Base-by-base conservation (phyloP, 345 rosid species). In the Viola odorata region DNA sequence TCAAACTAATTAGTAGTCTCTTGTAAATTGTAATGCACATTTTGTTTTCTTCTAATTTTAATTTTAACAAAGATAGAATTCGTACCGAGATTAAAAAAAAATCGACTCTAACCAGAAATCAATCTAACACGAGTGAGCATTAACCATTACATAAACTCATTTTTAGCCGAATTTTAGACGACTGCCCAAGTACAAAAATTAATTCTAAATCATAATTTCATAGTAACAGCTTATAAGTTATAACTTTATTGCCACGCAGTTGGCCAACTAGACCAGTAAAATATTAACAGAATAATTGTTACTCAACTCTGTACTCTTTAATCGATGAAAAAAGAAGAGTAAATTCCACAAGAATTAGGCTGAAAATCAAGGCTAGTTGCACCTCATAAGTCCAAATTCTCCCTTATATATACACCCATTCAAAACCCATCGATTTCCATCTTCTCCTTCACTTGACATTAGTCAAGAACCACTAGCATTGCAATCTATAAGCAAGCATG, bases 291-390 rank as follows among this genome's bases (percentile, higher is more conserved):
- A 17, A 40, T 14, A 10, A 17, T 14, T 32, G 37, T 57, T 65
- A 42, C 48, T 42, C 55, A 39, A 32, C 56, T 58, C 38, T 57
- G 32, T 7, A n/a, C n/a, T n/a, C n/a, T n/a, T n/a, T n/a, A n/a
- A 23, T 15, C 40, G 17, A 58, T 36, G 45, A 49, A 51, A 65
- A 74, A 57, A 57, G n/a, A n/a, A n/a, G n/a, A 61, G 58, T 58
- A 59, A 37, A 42, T 52, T 44, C 37, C 5, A 37, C 79, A 54
- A 60, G 38, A 60, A 57, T 77, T 77, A 66, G 56, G 81, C 77
- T 77, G 58, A 50, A 77, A 60, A 67, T 71, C 47, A 74, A 54
- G 77, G 69, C 55, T 13, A 41, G 53, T 50, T 51, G 55, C 4
- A 37, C 40, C 53, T 40, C 8, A 3, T n/a, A 3, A 41, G n/a